A percentile compares a stretch with the other conserved stretches of the same genome.
Conservation (phyloP, 2,329 filamentous ascomycete species). For the Fusarium decemcellulare region DNA sequence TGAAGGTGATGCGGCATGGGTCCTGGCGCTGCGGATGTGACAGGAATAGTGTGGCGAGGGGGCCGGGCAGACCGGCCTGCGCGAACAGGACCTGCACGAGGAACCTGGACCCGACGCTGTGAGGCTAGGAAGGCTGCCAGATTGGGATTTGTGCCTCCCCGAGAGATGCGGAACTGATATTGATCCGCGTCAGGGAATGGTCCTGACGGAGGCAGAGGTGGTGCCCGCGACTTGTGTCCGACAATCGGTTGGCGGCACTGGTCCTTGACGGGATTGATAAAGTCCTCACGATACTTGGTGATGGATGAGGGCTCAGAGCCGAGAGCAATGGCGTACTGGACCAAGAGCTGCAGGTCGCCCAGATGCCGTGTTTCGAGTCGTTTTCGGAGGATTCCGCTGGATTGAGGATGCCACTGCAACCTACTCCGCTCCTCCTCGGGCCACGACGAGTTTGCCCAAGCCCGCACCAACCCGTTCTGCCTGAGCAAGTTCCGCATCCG, state of each 20-base stretch:
- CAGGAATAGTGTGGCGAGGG: slow-evolving; percentile 42
- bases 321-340: slow-evolving; percentile 57
- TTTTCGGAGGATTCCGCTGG: slow-evolving; percentile 59
- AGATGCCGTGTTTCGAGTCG: slow-evolving; percentile 62
- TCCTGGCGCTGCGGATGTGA: slow-evolving; percentile 27
- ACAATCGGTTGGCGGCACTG: slow-evolving; percentile 53
- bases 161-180: slow-evolving; percentile 56
- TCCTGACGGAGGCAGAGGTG: slow-evolving; percentile 40
- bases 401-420: slow-evolving; percentile 59
- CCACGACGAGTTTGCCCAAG: slow-evolving; percentile 56
- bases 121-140: slow-evolving; percentile 54
- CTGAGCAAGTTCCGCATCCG: slow-evolving; percentile 61
- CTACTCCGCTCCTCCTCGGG: slow-evolving; percentile 52
- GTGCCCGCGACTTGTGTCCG: slow-evolving; percentile 51
- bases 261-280: slow-evolving; percentile 54
- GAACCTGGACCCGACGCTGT: slow-evolving; percentile 52
- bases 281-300: slow-evolving; percentile 50
- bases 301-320: slow-evolving; percentile 51
- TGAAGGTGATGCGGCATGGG: slow-evolving; percentile 43
- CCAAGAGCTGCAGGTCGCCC: slow-evolving; percentile 54
- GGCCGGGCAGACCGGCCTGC: slow-evolving; percentile 50
- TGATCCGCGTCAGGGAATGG: slow-evolving; percentile 49
- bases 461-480: slow-evolving; percentile 54
- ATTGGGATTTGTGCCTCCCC: slow-evolving; percentile 51
- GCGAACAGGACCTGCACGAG: slow-evolving; percentile 46